Conservation (phyloP, 164 flowering plant genomes). For the Pachysandra terminalis region DNA sequence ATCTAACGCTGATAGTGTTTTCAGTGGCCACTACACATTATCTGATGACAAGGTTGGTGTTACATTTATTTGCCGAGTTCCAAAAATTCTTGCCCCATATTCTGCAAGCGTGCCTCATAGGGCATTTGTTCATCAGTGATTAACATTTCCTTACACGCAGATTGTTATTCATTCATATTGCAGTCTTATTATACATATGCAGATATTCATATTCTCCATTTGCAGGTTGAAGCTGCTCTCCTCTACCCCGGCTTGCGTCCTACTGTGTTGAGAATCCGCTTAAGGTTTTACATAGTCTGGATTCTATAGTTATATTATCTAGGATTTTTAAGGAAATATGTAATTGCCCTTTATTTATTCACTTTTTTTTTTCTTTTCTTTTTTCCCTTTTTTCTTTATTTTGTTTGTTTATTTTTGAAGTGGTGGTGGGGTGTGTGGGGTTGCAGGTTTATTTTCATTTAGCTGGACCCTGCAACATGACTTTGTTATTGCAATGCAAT, state of each 20-base stretch:
- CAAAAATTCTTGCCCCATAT: neutral
- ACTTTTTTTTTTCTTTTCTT: no score
- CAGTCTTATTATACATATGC: neutral
- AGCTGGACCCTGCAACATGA: no score
- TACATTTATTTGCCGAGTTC: conserved; percentile 3
- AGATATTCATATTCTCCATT: conserved; percentile 6
- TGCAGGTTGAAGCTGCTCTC: conserved; percentile 91
- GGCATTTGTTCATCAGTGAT: neutral
- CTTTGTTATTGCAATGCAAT: no score
- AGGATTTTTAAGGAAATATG: neutral
- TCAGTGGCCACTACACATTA: conserved; percentile 73
- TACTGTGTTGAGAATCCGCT: conserved; percentile 80
- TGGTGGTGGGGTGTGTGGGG: no score
- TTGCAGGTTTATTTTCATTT: no score
- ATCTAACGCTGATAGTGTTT: conserved; percentile 60
- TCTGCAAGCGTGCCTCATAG: neutral
- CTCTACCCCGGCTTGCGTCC: conserved; percentile 91
- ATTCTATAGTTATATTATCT: neutral
- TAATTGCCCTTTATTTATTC: no score
- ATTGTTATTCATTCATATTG: neutral
- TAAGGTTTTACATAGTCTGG: conserved; percentile 47
- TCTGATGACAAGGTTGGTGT: conserved; percentile 75
- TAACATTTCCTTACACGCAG: no score
- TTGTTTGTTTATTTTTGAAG: no score
- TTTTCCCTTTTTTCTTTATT: no score